phyloP scores from a whole-genome alignment of 2,329 filamentous ascomycete genomes.

The Ceratocystis cacaofunesta region DNA sequence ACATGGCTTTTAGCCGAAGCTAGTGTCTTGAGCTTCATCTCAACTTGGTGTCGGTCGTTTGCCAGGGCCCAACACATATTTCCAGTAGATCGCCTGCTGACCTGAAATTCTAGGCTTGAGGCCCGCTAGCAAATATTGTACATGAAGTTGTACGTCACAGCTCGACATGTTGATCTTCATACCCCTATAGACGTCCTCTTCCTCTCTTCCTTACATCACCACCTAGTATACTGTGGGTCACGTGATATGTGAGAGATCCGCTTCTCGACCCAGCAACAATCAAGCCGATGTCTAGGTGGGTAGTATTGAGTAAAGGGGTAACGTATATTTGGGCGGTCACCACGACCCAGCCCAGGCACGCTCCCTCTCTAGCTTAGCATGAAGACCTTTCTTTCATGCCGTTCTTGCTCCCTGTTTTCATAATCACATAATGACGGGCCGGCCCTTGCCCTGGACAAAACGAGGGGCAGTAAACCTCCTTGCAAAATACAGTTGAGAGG shows the following conservation, averaged over 20 bases:
- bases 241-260: no score
- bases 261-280: no score
- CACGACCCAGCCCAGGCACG: not conserved
- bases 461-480: not conserved
- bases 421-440: not conserved
- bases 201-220: not conserved
- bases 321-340: not conserved
- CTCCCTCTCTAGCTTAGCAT: not conserved
- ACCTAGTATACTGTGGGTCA: no score
- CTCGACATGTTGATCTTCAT: not conserved
- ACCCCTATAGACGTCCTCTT: not conserved
- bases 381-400: not conserved
- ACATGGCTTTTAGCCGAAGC: not conserved
- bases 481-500: not conserved
- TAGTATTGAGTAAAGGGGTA: constrained; percentile 1
- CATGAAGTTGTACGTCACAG: constrained; percentile 1
- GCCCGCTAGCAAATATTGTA: not conserved
- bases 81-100: not conserved
- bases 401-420: not conserved
- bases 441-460: not conserved
- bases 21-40: not conserved
- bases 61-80: not conserved
- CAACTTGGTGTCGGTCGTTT: not conserved
- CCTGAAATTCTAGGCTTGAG: not conserved
- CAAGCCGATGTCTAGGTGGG: not conserved